Evolutionary conservation across 192 early-diverging fungal genomes (phyloP), one percentile per base, ranked within the genome.

Genomic region (Podila verticillata): DNA sequence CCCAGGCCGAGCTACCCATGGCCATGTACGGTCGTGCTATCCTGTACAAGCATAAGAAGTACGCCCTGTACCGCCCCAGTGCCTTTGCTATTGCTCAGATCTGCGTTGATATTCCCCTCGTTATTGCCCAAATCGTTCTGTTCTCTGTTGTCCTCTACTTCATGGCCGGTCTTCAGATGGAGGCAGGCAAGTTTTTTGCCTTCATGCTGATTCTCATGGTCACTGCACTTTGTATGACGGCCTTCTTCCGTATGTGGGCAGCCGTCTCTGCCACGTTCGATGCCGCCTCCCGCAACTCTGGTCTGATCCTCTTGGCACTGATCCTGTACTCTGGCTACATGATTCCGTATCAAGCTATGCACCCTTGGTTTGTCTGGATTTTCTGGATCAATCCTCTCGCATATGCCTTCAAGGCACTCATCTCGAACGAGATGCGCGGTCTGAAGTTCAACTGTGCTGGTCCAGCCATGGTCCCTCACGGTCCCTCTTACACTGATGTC

Each of bases 21-120:
- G 87, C 91, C 66, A 86, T 96, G 73, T 86, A 87, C 39, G 92
- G 92, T 28, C 91, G 93, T 57, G 85, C 89, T 32, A 89, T 95
- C 54, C 75, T 92, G 57, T 88, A 92, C 82, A 96, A 96, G 72
- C 95, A 96, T 83, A 92, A 91, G 67, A 83, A 86, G n/a, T 92
- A 90, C 74, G 89, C 91, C 30, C 72, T 93, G 57, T 91, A 91
- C 78, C 88, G 88, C 26, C 89, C 91, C 17, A 86, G 87, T 49
- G 85, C 90, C 39, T 85, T 81, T 62, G 89, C 87, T 66, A 44
- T 91, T 54, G 85, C 88, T 31, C 89, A 89, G 68, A 83, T 86
- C 49, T 57, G 88, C 34, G 67, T 85, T 31, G 88, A 91, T 69
- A 70, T 91, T 48, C 86, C 88, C 7, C 63, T 89, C 31, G 72